Conservation (phyloP, 1,284 basidiomycete species). For the Takashimella koratensis region DNA sequence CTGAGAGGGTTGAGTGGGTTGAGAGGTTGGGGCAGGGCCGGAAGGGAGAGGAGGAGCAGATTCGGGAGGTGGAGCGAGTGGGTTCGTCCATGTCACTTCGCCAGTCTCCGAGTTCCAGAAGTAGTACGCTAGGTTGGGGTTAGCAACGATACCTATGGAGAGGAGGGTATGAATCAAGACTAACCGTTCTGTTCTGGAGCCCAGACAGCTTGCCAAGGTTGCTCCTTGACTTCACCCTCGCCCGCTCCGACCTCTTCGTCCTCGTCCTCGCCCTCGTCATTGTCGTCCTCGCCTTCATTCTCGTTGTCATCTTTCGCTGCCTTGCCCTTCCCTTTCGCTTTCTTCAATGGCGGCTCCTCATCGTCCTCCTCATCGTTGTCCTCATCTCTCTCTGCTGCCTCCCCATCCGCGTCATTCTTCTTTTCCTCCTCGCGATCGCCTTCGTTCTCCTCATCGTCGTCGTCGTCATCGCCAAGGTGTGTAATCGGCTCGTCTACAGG, state of each 20-base stretch:
- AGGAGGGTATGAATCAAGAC: too few species aligned
- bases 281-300: background rate
- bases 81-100: conserved; percentile 86
- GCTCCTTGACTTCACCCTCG: conserved; percentile 25
- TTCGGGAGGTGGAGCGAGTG: conserved; percentile 51
- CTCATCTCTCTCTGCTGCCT: conserved; percentile 8
- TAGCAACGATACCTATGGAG: too few species aligned
- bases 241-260: conserved; percentile 1
- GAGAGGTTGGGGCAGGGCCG: conserved; percentile 22
- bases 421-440: conserved; percentile 22
- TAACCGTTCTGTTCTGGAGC: conserved; percentile 65
- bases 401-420: conserved; percentile 4
- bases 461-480: conserved; percentile 21
- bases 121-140: conserved; percentile 61
- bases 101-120: conserved; percentile 76
- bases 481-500: conserved; percentile 21
- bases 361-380: conserved; percentile 18
- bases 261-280: conserved; percentile 26
- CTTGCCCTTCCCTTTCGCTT: conserved; percentile 19
- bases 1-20: conserved; percentile 50
- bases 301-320: conserved; percentile 8
- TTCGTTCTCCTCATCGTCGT: conserved; percentile 8
- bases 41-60: conserved; percentile 30
- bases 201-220: conserved; percentile 77
- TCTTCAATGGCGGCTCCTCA: conserved; percentile 34